Evolutionary conservation across 2,329 filamentous ascomycete genomes (phyloP).

Genomic region (Colletotrichum spaethianum): DNA sequence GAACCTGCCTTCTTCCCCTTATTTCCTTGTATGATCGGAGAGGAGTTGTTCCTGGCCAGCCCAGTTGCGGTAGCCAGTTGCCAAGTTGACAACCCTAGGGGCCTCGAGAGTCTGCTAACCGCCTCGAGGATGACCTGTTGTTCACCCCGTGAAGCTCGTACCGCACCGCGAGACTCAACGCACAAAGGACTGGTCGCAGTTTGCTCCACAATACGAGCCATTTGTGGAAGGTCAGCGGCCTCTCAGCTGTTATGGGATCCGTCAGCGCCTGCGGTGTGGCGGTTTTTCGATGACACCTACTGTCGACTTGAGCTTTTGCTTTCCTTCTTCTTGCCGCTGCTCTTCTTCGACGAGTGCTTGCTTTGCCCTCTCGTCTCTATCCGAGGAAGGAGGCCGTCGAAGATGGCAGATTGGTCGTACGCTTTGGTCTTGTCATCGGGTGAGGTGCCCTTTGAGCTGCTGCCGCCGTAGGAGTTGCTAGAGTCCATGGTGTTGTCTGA

Average conservation of each 20-base stretch:
- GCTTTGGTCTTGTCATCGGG: conserved; percentile 37
- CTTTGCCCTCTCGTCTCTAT: conserved; percentile 46
- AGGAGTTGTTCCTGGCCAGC: not conserved
- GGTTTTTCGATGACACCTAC: conserved; percentile 4
- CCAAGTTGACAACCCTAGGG: not conserved
- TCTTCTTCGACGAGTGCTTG: conserved; percentile 38
- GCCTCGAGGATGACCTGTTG: too few species aligned
- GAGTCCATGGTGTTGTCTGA: conserved; percentile 35
- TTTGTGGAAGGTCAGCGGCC: not conserved
- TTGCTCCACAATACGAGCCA: not conserved
- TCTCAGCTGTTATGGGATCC: conserved; percentile 11
- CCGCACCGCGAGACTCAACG: not conserved
- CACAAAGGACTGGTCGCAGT: not conserved
- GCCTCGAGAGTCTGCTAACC: not conserved
- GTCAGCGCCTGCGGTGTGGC: conserved; percentile 5
- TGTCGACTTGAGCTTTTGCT: conserved; percentile 24
- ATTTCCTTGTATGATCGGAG: not conserved
- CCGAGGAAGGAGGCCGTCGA: conserved; percentile 45
- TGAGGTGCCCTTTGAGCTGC: conserved; percentile 40
- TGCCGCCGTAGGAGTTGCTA: conserved; percentile 25
- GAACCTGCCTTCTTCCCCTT: too few species aligned
- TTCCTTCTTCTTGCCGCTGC: conserved; percentile 35
- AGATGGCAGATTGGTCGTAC: conserved; percentile 31
- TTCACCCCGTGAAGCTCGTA: not conserved
- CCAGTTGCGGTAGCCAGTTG: not conserved